Percentiles rank a stretch among this genome's conserved stretches.
These are phyloP conservation scores for Phaeotremella skinneri DNA, from an alignment of 768 basidiomycete genomes.

Conservation along the genomic window DNA sequence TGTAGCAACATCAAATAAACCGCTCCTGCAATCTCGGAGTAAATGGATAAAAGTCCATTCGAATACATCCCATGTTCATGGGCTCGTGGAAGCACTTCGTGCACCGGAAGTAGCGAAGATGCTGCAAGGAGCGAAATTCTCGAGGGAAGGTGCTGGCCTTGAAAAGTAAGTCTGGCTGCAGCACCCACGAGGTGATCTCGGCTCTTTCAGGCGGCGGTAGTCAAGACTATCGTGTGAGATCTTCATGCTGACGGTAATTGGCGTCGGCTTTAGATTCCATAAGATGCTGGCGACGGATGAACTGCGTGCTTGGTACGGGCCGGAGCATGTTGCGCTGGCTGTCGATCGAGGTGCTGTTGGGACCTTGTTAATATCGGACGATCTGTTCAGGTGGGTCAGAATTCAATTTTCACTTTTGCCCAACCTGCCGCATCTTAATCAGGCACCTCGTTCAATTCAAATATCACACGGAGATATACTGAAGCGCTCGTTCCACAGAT, in stretches of 20 bases:
- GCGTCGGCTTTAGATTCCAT: constrained; percentile 74
- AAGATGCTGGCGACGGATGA: constrained; percentile 96
- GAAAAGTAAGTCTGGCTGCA: constrained; percentile 64
- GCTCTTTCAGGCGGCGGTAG: too few species aligned
- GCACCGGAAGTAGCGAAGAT: constrained; percentile 74
- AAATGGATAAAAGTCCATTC: constrained; percentile 90
- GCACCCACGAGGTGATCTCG: too few species aligned
- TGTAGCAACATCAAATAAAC: constrained; percentile 70
- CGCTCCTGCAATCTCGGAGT: constrained; percentile 70
- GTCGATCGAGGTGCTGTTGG: constrained; percentile 91
- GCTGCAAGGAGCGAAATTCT: constrained; percentile 73
- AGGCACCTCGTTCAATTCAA: not conserved
- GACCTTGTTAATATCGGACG: constrained; percentile 89
- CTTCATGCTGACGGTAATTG: constrained; percentile 7
- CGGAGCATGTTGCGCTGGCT: constrained; percentile 86
- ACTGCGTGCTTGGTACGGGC: constrained; percentile 97
- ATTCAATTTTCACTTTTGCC: not conserved
- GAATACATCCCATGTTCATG: constrained; percentile 91
- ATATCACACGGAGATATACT: not conserved
- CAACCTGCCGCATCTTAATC: not conserved
- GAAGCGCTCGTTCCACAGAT: constrained; percentile 56
- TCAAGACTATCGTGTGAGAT: not conserved
- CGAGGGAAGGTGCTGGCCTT: constrained; percentile 82
- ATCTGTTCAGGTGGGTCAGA: constrained; percentile 72
- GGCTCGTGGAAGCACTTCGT: constrained; percentile 86